These are phyloP conservation scores for Solanum peruvianum DNA, from an alignment of 257 asterid species.

Conservation along the genomic window DNA sequence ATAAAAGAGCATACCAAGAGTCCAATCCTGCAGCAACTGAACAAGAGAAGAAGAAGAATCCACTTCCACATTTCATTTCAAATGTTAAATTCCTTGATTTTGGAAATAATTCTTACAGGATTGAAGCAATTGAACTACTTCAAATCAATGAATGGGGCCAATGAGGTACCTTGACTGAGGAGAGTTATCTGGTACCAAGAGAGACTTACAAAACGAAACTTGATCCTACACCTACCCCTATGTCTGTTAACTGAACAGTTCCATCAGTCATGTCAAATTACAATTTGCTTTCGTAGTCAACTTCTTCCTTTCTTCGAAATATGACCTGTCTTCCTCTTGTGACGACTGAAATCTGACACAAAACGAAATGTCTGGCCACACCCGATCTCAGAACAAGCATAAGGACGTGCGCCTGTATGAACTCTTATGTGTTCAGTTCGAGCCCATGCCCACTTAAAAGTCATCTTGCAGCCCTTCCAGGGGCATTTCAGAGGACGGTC, in stretches of 20 bases:
- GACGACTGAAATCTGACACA: conserved; percentile 98
- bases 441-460: conserved; percentile 99
- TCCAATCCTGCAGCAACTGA: neutral
- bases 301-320: conserved; percentile 54
- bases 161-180: conserved; percentile 20
- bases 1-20: neutral
- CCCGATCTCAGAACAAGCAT: conserved; percentile 66
- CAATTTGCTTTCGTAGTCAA: neutral
- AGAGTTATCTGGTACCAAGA: conserved; percentile 23
- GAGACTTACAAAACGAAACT: conserved; percentile 22
- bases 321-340: conserved; percentile 98
- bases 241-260: conserved; percentile 17
- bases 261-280: conserved; percentile 13
- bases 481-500: conserved; percentile 98
- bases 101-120: conserved; percentile 12
- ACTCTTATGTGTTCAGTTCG: conserved; percentile 94
- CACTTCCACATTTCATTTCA: conserved; percentile 1
- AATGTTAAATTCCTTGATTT: conserved; percentile 2
- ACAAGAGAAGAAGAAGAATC: neutral
- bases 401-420: conserved; percentile 96
- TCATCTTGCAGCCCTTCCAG: conserved; percentile 99
- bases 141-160: conserved; percentile 25
- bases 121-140: conserved; percentile 23
- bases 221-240: conserved; percentile 32
- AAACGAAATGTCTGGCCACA: conserved; percentile 95